Percentiles rank a stretch among this genome's conserved stretches.
These are phyloP conservation scores for Lasiodiplodia citricola DNA, from an alignment of 2,329 filamentous ascomycete species.

Conservation along the genomic window DNA sequence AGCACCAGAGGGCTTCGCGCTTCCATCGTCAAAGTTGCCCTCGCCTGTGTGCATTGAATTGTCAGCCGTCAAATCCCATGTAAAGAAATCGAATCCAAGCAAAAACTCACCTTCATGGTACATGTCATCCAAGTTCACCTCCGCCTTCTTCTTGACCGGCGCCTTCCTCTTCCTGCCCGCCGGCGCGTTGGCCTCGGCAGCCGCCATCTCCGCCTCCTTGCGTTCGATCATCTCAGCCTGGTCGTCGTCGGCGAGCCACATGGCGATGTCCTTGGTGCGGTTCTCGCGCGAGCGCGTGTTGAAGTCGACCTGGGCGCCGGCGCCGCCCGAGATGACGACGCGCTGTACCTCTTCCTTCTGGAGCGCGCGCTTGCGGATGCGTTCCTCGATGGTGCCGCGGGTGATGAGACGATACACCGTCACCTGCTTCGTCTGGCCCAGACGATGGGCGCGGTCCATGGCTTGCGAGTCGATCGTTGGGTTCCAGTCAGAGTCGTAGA, in stretches of 20 bases:
- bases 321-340: slow-evolving; percentile 90
- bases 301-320: slow-evolving; percentile 87
- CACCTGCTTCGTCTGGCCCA: slow-evolving; percentile 94
- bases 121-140: slow-evolving; percentile 86
- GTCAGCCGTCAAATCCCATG: not conserved
- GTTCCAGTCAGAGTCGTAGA: slow-evolving; percentile 99
- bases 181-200: slow-evolving; percentile 61
- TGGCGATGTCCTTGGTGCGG: slow-evolving; percentile 94
- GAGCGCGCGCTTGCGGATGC: slow-evolving; percentile 92
- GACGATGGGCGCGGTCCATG: slow-evolving; percentile 98
- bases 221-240: slow-evolving; percentile 93
- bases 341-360: slow-evolving; percentile 99
- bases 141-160: slow-evolving; percentile 57
- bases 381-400: slow-evolving; percentile 94
- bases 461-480: slow-evolving; percentile 98
- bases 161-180: slow-evolving; percentile 61
- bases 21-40: slow-evolving; percentile 89
- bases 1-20: slow-evolving; percentile 81
- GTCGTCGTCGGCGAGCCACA: slow-evolving; percentile 98
- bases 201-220: slow-evolving; percentile 83
- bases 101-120: slow-evolving; percentile 89
- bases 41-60: slow-evolving; percentile 68
- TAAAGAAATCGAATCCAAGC: too few species aligned
- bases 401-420: slow-evolving; percentile 98
- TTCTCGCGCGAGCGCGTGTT: slow-evolving; percentile 91